These are phyloP conservation scores for Haberlea rhodopensis DNA, from an alignment of 257 asterid species.

Conservation along the genomic window DNA sequence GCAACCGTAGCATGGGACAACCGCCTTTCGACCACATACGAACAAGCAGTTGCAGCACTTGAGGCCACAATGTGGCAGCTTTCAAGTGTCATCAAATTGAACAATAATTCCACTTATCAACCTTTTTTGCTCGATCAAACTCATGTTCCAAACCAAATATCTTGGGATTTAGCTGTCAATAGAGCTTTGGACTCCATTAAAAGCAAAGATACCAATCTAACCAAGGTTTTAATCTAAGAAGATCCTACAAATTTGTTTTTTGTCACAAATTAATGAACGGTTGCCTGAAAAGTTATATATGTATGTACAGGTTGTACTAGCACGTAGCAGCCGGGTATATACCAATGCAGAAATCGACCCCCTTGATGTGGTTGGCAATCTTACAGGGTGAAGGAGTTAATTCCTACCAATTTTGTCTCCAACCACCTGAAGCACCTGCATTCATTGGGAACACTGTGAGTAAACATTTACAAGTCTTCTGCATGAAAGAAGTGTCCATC, in stretches of 20 bases:
- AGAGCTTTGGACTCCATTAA: conserved; percentile 70
- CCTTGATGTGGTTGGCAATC: conserved; percentile 69
- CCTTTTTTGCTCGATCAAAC: conserved; percentile 47
- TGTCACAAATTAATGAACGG: neutral
- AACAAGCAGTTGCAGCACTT: conserved; percentile 65
- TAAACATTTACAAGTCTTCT: conserved; percentile 25
- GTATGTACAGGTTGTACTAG: conserved; percentile 74
- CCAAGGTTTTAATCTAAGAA: conserved; percentile 50
- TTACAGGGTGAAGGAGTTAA: conserved; percentile 77
- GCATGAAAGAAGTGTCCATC: no score
- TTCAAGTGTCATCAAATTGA: conserved; percentile 37
- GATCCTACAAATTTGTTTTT: neutral
- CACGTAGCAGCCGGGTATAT: conserved; percentile 87
- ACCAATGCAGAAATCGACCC: conserved; percentile 70
- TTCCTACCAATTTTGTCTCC: conserved; percentile 85
- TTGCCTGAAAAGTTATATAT: no score
- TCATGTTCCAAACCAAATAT: conserved; percentile 63
- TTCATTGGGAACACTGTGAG: conserved; percentile 96
- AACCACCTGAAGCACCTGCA: conserved; percentile 89
- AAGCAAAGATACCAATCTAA: conserved; percentile 48
- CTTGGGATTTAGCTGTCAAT: conserved; percentile 74
- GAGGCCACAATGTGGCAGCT: conserved; percentile 75
- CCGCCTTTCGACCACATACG: conserved; percentile 62
- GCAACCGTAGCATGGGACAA: conserved; percentile 95
- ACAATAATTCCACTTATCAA: conserved; percentile 28